Conservation (phyloP, 2,329 filamentous ascomycete genomes). For the Colletotrichum incanum region DNA sequence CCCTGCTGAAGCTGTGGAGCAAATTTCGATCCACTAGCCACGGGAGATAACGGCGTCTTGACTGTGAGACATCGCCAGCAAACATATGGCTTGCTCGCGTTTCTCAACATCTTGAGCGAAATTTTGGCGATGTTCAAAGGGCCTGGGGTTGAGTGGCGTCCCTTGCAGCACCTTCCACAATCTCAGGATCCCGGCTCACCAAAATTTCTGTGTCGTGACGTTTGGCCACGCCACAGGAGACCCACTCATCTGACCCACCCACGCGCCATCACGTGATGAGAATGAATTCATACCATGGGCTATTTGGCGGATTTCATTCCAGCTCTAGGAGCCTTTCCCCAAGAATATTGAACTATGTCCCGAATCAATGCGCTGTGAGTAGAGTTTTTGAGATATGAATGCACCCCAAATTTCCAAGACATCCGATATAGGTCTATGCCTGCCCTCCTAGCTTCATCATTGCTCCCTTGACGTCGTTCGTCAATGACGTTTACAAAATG, state of each 20-base stretch:
- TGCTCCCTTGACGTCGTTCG: not conserved
- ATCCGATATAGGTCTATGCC: not conserved
- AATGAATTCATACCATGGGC: not conserved
- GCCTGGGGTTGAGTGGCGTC: conserved; percentile 13
- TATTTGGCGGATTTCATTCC: no score
- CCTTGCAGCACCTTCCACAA: not conserved
- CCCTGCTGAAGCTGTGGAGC: conserved; percentile 25
- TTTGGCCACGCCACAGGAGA: conserved; percentile 19
- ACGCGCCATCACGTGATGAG: conserved; percentile 37
- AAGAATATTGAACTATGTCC: no score
- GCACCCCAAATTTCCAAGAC: no score
- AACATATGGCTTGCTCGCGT: conserved; percentile 50
- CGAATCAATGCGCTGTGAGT: no score
- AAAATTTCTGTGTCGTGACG: conserved; percentile 41
- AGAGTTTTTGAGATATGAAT: no score
- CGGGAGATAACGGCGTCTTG: not conserved
- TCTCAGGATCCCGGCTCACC: conserved; percentile 2
- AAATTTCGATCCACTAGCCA: conserved; percentile 24
- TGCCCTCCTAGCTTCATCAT: not conserved
- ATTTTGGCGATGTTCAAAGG: conserved; percentile 1
- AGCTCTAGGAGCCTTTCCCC: no score
- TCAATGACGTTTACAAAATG: not conserved
- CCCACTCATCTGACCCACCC: conserved; percentile 15
- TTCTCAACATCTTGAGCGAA: conserved; percentile 50
- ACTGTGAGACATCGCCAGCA: conserved; percentile 53